phyloP scores from a whole-genome alignment of 1,284 basidiomycete genomes.

The Cutaneotrichosporon sp. region DNA sequence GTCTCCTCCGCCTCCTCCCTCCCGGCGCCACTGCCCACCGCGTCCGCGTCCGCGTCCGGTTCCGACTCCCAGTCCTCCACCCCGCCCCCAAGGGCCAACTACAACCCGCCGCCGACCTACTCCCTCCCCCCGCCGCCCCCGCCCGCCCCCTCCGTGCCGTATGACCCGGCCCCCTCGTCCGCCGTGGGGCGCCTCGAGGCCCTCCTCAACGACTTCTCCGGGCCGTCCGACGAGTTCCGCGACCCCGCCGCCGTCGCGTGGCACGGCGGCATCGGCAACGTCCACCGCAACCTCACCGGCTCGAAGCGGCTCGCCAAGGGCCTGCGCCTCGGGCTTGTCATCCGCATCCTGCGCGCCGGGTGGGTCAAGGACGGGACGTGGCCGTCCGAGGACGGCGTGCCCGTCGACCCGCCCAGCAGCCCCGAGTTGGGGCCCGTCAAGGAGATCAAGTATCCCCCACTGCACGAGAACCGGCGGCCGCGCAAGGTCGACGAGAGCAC shows the following conservation, averaged over 20 bases:
- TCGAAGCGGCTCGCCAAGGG: conserved; percentile 39
- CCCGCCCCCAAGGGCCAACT: neutral
- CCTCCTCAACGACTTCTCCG: conserved; percentile 34
- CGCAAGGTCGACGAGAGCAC: neutral
- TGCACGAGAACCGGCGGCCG: conserved; percentile 3
- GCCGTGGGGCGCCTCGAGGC: conserved; percentile 37
- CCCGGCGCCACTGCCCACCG: neutral
- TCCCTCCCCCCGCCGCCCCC: conserved; percentile 26
- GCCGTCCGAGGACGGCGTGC: conserved; percentile 41
- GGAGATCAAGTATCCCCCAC: conserved; percentile 4
- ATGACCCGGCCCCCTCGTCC: neutral
- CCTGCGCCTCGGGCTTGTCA: conserved; percentile 44
- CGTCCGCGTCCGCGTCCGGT: neutral
- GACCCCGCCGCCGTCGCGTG: conserved; percentile 26
- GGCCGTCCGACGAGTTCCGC: conserved; percentile 14
- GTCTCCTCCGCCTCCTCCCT: conserved; percentile 10
- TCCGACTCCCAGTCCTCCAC: conserved; percentile 1
- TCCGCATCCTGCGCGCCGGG: conserved; percentile 45
- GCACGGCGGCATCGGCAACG: conserved; percentile 41
- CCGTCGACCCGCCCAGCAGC: conserved; percentile 19
- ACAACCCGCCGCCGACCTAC: conserved; percentile 22
- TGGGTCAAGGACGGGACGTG: conserved; percentile 53
- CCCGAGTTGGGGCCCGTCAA: neutral
- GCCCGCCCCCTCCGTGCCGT: conserved; percentile 16
- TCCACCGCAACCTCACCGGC: conserved; percentile 36